Percentiles rank a stretch among this genome's conserved stretches.
phyloP scores from a whole-genome alignment of 2,329 filamentous ascomycete species.

The Penicillium brasilianum region DNA sequence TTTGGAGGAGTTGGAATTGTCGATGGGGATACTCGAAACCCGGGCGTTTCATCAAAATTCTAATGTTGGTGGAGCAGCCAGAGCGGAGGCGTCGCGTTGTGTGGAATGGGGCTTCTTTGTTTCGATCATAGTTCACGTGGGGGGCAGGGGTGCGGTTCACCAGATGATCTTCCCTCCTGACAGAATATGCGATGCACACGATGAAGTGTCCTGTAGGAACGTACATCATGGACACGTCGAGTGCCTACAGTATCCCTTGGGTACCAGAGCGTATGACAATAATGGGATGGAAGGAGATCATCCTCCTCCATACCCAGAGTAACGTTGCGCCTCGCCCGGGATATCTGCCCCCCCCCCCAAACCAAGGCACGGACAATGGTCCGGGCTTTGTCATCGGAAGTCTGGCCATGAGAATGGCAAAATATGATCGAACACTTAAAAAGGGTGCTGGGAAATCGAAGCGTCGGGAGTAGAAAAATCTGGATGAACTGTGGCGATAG shows the following conservation, averaged over 20 bases:
- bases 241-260: conserved; percentile 8
- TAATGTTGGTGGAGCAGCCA: conserved; percentile 5
- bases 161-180: conserved; percentile 7
- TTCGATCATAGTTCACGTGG: conserved; percentile 7
- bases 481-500: conserved; percentile 7
- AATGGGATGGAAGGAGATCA: not conserved
- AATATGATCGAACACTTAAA: not conserved
- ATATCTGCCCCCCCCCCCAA: not conserved
- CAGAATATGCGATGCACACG: not conserved
- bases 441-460: not conserved
- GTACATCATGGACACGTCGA: conserved; percentile 10
- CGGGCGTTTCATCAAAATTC: conserved; percentile 25
- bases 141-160: conserved; percentile 1
- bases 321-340: not conserved
- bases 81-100: conserved; percentile 5
- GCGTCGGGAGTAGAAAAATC: not conserved
- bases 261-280: conserved; percentile 10
- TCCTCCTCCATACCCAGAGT: conserved; percentile 16
- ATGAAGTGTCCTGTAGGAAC: not conserved
- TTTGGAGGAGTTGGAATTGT: not conserved
- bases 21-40: not conserved
- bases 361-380: conserved; percentile 8
- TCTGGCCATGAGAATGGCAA: not conserved
- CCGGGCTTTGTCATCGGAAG: not conserved
- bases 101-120: conserved; percentile 2